These are phyloP conservation scores for Penicillium brasilianum DNA, from an alignment of 2,329 filamentous ascomycete genomes.

Conservation along the genomic window DNA sequence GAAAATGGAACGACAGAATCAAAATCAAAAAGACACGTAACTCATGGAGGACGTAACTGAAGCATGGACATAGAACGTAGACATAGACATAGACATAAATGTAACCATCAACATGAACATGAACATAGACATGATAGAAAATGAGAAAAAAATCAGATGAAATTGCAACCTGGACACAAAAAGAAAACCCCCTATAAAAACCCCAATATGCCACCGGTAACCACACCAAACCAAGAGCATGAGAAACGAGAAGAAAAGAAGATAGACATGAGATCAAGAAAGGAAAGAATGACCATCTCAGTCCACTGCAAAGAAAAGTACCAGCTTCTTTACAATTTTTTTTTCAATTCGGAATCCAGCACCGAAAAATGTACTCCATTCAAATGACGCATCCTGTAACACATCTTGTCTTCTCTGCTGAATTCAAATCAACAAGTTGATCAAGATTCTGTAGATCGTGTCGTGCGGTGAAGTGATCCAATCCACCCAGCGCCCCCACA, in stretches of 20 bases:
- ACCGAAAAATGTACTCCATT: constrained; percentile 26
- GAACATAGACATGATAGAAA: background rate
- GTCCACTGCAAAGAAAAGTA: constrained; percentile 5
- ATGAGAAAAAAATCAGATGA: background rate
- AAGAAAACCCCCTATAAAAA: background rate
- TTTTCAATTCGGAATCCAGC: constrained; percentile 27
- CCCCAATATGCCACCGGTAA: constrained; percentile 3
- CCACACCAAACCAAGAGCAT: background rate
- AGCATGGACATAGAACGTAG: background rate
- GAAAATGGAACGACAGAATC: background rate
- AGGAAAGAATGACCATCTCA: constrained; percentile 37
- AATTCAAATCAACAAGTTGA: background rate
- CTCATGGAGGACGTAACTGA: background rate
- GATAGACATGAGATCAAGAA: constrained; percentile 14
- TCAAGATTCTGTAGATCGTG: background rate
- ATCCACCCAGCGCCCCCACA: background rate
- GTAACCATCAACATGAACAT: constrained; percentile 1
- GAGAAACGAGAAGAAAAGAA: background rate
- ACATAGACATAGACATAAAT: background rate
- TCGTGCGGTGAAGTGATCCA: background rate
- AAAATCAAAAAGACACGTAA: background rate
- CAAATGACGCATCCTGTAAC: constrained; percentile 10
- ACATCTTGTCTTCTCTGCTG: constrained; percentile 10
- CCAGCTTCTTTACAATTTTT: constrained; percentile 14
- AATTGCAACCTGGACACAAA: background rate